phyloP scores from a whole-genome alignment of 805 yeast species.

The Osmozyma mogii region DNA sequence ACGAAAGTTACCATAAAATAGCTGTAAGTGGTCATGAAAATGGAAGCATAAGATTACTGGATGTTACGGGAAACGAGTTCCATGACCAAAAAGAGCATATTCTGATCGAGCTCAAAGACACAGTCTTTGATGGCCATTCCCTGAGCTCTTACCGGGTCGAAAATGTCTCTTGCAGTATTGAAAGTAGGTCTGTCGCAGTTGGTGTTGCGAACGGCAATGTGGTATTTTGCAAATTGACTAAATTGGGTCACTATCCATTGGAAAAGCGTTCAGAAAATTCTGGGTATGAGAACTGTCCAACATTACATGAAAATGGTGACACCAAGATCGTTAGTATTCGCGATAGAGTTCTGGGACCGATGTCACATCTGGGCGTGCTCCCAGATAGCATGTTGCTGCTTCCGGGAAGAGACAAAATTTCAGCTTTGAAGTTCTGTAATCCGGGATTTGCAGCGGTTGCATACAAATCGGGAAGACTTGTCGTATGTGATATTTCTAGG shows the following conservation, averaged over 20 bases:
- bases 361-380: conserved; percentile 23
- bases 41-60: conserved; percentile 79
- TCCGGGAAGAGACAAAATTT: conserved; percentile 28
- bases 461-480: conserved; percentile 64
- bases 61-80: conserved; percentile 67
- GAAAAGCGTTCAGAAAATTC: conserved; percentile 15
- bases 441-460: conserved; percentile 82
- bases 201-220: conserved; percentile 67
- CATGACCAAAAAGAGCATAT: conserved; percentile 24
- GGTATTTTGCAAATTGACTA: conserved; percentile 63
- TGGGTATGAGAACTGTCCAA: conserved; percentile 22
- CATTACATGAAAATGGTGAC: conserved; percentile 26
- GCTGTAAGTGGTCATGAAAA: conserved; percentile 80
- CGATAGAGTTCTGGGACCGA: conserved; percentile 42
- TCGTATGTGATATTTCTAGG: conserved; percentile 66
- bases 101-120: conserved; percentile 26
- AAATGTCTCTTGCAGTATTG: conserved; percentile 67
- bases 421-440: conserved; percentile 60
- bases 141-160: conserved; percentile 39
- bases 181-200: conserved; percentile 66
- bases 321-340: conserved; percentile 41
- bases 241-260: conserved; percentile 6
- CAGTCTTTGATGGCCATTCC: conserved; percentile 21
- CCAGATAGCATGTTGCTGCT: conserved; percentile 25
- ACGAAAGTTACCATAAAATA: conserved; percentile 36